Base-by-base conservation (phyloP, 164 flowering plant species). In the Sedum album region DNA sequence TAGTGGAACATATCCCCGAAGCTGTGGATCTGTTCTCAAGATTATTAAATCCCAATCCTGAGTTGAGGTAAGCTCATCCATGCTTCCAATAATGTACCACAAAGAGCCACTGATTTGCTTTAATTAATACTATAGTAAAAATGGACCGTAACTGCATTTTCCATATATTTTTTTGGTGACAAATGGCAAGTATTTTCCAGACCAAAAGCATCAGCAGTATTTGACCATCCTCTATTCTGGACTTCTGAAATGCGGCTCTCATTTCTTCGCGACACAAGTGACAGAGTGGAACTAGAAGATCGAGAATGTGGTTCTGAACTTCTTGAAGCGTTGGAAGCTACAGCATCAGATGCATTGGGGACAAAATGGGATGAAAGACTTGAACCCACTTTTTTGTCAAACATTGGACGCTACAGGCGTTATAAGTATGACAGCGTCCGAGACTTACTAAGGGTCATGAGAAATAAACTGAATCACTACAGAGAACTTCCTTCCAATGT, bases 221-320 rank as follows among this genome's bases (percentile, higher is more conserved):
- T 82, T 69, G 72, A 61, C 39, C 85, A 82, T 79, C 83, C 85
- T 48, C 38, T 82, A 30, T 80, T 82, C 66, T 80, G 85, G 85
- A 77, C 55, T 69, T 72, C 82, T n/a, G 82, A 78, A 82, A 75
- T 20, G 62, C 75, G 85, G 53, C 68, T 82, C 38, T 78, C 85
- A 0, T 82, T 82, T 71, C 77, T 82, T 67, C 83, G 83, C 13
- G 83, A 82, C 28, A 65, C 75, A 18, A 82, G 83, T 69, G 83
- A 82, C 66, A 61, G 85, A 68, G 76, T 82, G 26, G 85, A 82
- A 74, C 51, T 79, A 62, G 83, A 80, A 74, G 78, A 79, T 42
- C 68, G 83, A 48, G 77, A 69, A 66, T 21, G 71, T 30, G 30
- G 63, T 33, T 78, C 85, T 63, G 69, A 72, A 21, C 38, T 82